Percentiles rank a stretch among this genome's conserved stretches.
These are phyloP conservation scores for Coffea canephora DNA, from an alignment of 257 asterid genomes.

Conservation along the genomic window DNA sequence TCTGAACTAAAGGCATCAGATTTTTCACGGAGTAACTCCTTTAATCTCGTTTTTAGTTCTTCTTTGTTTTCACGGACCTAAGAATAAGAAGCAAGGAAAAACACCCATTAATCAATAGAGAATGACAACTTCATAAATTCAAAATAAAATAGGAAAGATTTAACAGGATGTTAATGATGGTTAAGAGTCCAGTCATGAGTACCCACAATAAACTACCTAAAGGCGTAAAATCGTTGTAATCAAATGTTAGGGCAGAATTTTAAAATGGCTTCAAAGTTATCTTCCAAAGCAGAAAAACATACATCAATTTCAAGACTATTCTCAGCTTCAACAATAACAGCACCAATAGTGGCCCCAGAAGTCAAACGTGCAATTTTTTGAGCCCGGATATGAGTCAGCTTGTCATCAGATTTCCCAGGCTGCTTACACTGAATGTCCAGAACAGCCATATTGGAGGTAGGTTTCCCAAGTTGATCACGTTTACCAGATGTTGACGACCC, in stretches of 20 bases:
- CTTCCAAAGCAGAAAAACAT: constrained; percentile 49
- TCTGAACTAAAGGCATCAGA: constrained; percentile 74
- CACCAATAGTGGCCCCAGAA: constrained; percentile 76
- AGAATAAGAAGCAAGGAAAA: constrained; percentile 10
- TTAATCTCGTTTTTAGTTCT: constrained; percentile 72
- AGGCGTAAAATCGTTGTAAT: constrained; percentile 14
- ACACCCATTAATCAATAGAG: background rate
- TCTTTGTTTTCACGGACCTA: constrained; percentile 74
- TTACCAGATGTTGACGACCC: constrained; percentile 29
- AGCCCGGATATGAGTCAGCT: constrained; percentile 35
- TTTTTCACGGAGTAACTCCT: constrained; percentile 75
- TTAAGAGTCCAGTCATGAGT: background rate
- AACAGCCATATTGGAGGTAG: constrained; percentile 37
- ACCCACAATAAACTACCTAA: constrained; percentile 5
- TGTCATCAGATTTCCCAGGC: constrained; percentile 35
- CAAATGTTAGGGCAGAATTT: constrained; percentile 1
- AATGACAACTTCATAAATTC: background rate
- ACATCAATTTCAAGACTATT: constrained; percentile 65
- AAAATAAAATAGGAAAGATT: background rate
- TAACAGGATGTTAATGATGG: background rate
- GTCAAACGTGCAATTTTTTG: constrained; percentile 60
- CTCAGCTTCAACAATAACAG: constrained; percentile 96
- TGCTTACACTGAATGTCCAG: constrained; percentile 42
- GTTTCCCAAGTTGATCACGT: constrained; percentile 47
- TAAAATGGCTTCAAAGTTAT: background rate